Evolutionary conservation across 2,329 filamentous ascomycete species (phyloP).

Genomic region (Leptosphaerulina australis): DNA sequence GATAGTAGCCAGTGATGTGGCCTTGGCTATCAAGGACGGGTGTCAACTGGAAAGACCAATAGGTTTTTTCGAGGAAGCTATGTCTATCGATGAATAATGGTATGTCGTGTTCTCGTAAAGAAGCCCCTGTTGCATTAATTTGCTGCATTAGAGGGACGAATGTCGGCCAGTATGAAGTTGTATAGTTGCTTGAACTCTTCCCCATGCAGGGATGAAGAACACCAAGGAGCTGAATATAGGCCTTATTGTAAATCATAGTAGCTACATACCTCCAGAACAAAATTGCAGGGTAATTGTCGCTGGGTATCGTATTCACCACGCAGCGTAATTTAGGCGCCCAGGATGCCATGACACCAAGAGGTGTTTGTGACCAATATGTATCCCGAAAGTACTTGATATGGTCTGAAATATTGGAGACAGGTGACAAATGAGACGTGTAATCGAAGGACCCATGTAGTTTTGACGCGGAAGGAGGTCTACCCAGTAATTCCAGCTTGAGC

Average conservation of each 20-base stretch:
- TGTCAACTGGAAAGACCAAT: slow-evolving; percentile 79
- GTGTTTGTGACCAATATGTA: slow-evolving; percentile 72
- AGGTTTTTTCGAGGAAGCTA: slow-evolving; percentile 74
- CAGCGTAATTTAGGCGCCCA: slow-evolving; percentile 73
- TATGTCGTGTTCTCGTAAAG: slow-evolving; percentile 65
- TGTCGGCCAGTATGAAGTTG: slow-evolving; percentile 67
- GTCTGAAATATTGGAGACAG: slow-evolving; percentile 56
- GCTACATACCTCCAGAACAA: slow-evolving; percentile 58
- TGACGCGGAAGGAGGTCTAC: background rate
- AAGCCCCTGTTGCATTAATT: slow-evolving; percentile 31
- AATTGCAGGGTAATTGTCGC: slow-evolving; percentile 59
- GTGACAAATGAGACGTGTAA: slow-evolving; percentile 20
- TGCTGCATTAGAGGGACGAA: slow-evolving; percentile 32
- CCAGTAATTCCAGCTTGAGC: background rate
- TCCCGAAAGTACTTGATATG: slow-evolving; percentile 74
- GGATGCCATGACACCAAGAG: slow-evolving; percentile 71
- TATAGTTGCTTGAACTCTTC: slow-evolving; percentile 61
- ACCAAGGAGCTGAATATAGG: slow-evolving; percentile 40
- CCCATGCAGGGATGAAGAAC: slow-evolving; percentile 62
- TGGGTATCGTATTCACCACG: slow-evolving; percentile 78
- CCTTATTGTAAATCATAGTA: slow-evolving; percentile 49
- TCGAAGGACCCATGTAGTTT: slow-evolving; percentile 24
- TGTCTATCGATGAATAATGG: slow-evolving; percentile 71
- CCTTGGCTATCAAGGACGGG: slow-evolving; percentile 73
- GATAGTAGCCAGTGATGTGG: slow-evolving; percentile 73